Percentiles rank a stretch among this genome's conserved stretches.
Conservation (phyloP, 352 stramenopile species). For the Halophytophthora polymorphica region DNA sequence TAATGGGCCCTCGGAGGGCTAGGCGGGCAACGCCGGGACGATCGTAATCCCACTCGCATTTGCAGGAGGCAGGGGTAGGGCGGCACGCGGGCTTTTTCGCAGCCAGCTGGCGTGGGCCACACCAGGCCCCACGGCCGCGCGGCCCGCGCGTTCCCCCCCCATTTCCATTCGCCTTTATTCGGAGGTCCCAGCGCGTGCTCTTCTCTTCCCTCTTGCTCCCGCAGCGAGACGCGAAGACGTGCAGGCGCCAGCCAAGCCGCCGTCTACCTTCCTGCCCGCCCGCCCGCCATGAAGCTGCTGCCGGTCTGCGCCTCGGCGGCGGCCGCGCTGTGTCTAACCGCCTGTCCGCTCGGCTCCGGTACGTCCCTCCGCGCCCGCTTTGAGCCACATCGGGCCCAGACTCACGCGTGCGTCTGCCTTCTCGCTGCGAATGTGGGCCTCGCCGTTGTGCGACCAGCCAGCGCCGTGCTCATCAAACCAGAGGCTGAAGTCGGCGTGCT, state of each 20-base stretch:
- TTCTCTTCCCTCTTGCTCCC: background rate
- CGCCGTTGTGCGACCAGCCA: too few relatives aligned
- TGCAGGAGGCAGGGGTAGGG: too few relatives aligned
- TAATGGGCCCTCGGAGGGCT: too few relatives aligned
- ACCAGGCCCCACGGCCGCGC: too few relatives aligned
- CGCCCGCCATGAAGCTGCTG: constrained; percentile 36
- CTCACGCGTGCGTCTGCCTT: too few relatives aligned
- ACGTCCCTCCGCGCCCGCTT: background rate
- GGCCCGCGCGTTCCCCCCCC: constrained; percentile 2
- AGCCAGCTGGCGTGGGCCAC: too few relatives aligned
- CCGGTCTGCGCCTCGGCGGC: constrained; percentile 20
- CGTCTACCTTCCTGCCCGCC: constrained; percentile 16
- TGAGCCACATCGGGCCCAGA: too few relatives aligned
- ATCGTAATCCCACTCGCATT: too few relatives aligned
- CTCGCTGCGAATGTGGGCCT: background rate
- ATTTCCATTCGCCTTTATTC: constrained; percentile 39
- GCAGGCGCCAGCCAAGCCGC: constrained; percentile 9
- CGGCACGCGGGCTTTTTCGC: too few relatives aligned
- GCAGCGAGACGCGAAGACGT: constrained; percentile 4
- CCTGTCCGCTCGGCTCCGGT: constrained; percentile 2
- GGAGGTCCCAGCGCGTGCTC: constrained; percentile 21
- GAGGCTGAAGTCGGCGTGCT: constrained; percentile 15
- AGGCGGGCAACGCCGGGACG: too few relatives aligned
- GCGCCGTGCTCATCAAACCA: background rate
- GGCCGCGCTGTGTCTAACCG: constrained; percentile 20